Base-by-base conservation (phyloP, 345 rosid genomes). In the Sonneratia alba region DNA sequence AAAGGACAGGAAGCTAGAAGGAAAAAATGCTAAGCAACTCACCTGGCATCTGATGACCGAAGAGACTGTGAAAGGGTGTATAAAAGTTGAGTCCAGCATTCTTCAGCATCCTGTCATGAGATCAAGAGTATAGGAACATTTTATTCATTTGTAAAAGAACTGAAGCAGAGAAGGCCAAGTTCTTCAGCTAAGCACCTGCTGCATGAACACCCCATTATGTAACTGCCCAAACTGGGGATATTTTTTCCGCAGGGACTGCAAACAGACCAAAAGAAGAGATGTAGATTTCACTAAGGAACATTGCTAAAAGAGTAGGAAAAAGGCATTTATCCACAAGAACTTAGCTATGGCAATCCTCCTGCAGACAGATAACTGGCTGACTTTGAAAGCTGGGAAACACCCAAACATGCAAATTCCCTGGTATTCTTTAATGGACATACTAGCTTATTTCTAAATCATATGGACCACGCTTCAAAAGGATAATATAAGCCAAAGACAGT, bases 61-160 rank as follows among this genome's bases (percentile, higher is more conserved):
- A 95, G 90, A 70, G 97, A 88, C 80, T 87, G 99, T 24, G 99
- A 92, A 77, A 92, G 96, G 13, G 97, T 92, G 83, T 88, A 90
- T 47, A 95, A 74, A 76, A 95, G 91, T 75, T 92, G 99, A 16
- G 96, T 85, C 99, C 99, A 95, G 81, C 99, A 95, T 81, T 92
- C 99, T 80, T 95, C 99, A 74, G 98, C 98, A 82, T 92, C 99
- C 98, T 95, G 87, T 77, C 56, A 70, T 12, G 68, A 6, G 56
- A 9, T 68, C 37, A 27, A 70, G 53, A 63, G 42, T 53, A n/a
- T 42, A 68, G 19, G 9, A 1, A 69, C 53, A 18, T 4, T 11
- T 43, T 43, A 59, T 11, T 65, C 45, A 70, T 49, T 18, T 18
- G 7, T 36, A 49, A 57, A 16, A 51, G 24, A 36, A 45, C 27